Evolutionary conservation across 2,329 filamentous ascomycete species (phyloP), one percentile per base, ranked within the genome.

Genomic region (Furcasterigmium sp.): DNA sequence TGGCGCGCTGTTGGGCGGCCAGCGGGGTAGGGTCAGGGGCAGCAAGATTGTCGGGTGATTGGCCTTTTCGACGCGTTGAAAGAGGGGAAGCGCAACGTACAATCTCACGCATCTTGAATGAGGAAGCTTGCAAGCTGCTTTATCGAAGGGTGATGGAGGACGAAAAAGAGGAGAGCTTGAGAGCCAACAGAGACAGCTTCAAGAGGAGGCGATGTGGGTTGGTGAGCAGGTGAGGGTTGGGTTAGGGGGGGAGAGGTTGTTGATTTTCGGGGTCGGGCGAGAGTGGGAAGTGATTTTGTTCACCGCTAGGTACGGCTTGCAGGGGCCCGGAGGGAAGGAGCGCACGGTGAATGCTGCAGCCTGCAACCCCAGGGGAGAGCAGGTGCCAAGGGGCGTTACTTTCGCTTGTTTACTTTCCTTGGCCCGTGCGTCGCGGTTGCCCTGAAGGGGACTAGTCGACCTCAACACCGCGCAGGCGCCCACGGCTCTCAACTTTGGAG

Each of bases 81-180:
- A n/a, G n/a, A n/a, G n/a, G n/a, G 48, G 45, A 35, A 41, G 30
- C 38, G 39, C 25, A 23, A 80, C 78, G 68, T 70, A 84, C 80
- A 69, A 84, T 84, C 70, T 84, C 80, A 75, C 80, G 80, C 80
- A 84, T 84, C 56, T 66, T 81, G 68, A 61, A 55, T 57, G 51
- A 53, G 47, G 50, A 51, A 47, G 52, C 46, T 48, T 56, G 49
- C 25, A 47, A 41, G 44, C 47, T 51, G 44, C 55, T 46, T 38
- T 30, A 53, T 53, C 46, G 49, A 54, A 43, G 53, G 47, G 51
- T 49, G 47, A 49, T 53, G 50, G 28, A 44, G 48, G 52, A 44
- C 43, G 7, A 26, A 26, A 47, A 42, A 48, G 44, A 39, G 45
- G 51, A 46, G 53, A 51, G 50, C 52, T 63, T 51, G 52, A 57